A percentile compares a stretch with the other conserved stretches of the same genome.
Evolutionary conservation across 352 stramenopile species (phyloP).

Genomic region (Saprolegnia diclina): DNA sequence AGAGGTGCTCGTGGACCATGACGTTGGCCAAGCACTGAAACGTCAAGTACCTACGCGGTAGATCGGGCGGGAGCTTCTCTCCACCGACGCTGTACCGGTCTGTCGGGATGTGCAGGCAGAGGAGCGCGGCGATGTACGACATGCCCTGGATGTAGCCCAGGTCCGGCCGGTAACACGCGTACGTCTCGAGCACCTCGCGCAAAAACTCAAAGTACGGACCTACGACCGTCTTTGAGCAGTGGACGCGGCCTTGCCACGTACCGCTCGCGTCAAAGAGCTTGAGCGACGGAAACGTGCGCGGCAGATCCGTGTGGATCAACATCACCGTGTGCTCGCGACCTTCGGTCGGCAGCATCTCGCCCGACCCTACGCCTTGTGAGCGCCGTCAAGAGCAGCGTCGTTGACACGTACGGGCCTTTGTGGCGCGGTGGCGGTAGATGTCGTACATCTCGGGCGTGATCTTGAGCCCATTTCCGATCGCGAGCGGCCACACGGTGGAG

Average conservation of each 20-base stretch:
- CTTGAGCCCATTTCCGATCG: constrained; percentile 81
- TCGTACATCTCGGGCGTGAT: constrained; percentile 83
- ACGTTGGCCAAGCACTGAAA: constrained; percentile 86
- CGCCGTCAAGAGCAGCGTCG: background rate
- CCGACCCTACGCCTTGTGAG: constrained; percentile 1
- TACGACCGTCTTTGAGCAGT: background rate
- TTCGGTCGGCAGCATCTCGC: constrained; percentile 29
- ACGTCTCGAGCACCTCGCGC: constrained; percentile 79
- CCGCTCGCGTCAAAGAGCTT: constrained; percentile 70
- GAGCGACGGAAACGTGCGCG: constrained; percentile 77
- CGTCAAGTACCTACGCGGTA: constrained; percentile 33
- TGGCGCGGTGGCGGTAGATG: constrained; percentile 64
- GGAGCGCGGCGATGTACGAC: constrained; percentile 80
- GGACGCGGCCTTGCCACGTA: background rate
- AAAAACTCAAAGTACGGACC: constrained; percentile 66
- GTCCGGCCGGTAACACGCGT: constrained; percentile 81
- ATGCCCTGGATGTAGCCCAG: constrained; percentile 88
- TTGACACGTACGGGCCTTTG: constrained; percentile 19
- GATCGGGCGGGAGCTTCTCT: background rate
- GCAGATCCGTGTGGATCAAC: constrained; percentile 82
- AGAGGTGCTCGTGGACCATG: constrained; percentile 84
- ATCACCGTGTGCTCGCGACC: constrained; percentile 71
- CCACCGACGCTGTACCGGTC: constrained; percentile 42
- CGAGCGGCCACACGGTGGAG: constrained; percentile 65
- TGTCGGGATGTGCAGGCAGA: constrained; percentile 81